These are phyloP conservation scores for Avena insularis DNA, from an alignment of 176 grass and related monocot genomes.

Conservation along the genomic window DNA sequence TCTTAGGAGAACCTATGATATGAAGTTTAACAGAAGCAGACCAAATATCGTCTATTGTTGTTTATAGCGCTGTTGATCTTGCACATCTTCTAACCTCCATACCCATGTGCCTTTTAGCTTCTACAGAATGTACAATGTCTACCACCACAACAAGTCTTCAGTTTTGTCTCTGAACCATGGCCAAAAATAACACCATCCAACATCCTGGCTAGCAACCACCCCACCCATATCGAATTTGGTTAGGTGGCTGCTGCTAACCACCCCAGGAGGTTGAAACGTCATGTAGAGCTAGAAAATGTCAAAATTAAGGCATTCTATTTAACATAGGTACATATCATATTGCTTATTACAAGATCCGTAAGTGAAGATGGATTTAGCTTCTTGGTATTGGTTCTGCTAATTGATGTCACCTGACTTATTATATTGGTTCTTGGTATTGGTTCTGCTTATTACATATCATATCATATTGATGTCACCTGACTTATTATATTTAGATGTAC, in stretches of 20 bases:
- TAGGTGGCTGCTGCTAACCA: neutral
- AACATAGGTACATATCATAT: no score
- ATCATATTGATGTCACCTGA: no score
- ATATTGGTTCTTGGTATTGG: no score
- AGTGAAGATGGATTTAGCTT: no score
- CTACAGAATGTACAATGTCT: neutral
- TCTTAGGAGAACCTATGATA: neutral
- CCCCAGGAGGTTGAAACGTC: neutral
- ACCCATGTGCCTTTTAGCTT: neutral
- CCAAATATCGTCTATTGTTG: neutral
- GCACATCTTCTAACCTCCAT: neutral
- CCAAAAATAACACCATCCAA: neutral
- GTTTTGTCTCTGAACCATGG: neutral
- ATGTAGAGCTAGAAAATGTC: neutral
- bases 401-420: no score
- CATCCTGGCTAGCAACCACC: neutral
- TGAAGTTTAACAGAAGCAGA: conserved; percentile 18
- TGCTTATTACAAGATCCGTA: no score
- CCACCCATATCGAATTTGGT: neutral
- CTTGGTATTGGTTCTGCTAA: no score
- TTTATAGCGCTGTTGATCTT: neutral
- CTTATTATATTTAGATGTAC: no score
- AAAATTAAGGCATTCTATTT: no score
- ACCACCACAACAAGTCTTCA: neutral
- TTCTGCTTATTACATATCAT: no score